A percentile compares a stretch with the other conserved stretches of the same genome.
Conservation (phyloP, 129 eudicot genomes). For the Helianthus annuus region HanXRQr2.0-SUNRISE NC_035448.2:105342589-105343088, state of each 20-base stretch:
- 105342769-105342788: neutral
- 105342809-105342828: neutral
- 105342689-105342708: conserved; percentile 90
- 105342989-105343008: too few relatives aligned
- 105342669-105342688: conserved; percentile 91
- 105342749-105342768: neutral
- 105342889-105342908: too few relatives aligned
- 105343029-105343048: too few relatives aligned
- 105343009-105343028: too few relatives aligned
- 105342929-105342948: too few relatives aligned
- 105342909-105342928: too few relatives aligned
- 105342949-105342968: too few relatives aligned
- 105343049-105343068: too few relatives aligned
- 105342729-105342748: neutral
- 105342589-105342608: conserved; percentile 78
- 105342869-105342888: neutral
- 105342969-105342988: too few relatives aligned
- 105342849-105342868: neutral
- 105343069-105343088: too few relatives aligned
- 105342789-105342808: neutral
- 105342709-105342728: conserved; percentile 66
- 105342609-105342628: conserved; percentile 81
- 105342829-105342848: neutral
- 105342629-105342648: conserved; percentile 83
- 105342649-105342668: conserved; percentile 83